Percentiles rank a stretch among this genome's conserved stretches.
Evolutionary conservation across 2,329 filamentous ascomycete genomes (phyloP).

Genomic region (Ilyonectria sp.): DNA sequence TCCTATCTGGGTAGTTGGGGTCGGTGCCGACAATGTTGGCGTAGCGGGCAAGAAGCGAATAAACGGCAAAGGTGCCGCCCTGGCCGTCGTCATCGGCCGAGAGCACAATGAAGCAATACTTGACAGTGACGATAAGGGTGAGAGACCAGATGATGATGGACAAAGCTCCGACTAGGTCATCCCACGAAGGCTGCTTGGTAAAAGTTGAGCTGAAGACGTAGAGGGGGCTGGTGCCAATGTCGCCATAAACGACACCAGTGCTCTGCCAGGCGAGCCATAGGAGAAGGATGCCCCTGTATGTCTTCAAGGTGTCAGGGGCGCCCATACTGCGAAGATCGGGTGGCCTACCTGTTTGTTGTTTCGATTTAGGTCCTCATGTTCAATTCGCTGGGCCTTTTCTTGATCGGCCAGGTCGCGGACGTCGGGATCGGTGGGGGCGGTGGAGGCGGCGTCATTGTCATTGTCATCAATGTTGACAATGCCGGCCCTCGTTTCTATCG

Average conservation of each 20-base stretch:
- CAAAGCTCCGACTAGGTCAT: slow-evolving; percentile 75
- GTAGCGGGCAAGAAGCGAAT: slow-evolving; percentile 73
- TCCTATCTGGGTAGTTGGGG: slow-evolving; percentile 63
- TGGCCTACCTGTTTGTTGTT: slow-evolving; percentile 47
- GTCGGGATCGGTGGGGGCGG: slow-evolving; percentile 44
- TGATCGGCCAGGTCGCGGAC: slow-evolving; percentile 48
- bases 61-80: slow-evolving; percentile 78
- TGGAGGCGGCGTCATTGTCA: slow-evolving; percentile 45
- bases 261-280: slow-evolving; percentile 74
- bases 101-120: slow-evolving; percentile 78
- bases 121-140: slow-evolving; percentile 78
- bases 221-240: slow-evolving; percentile 77
- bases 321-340: background rate
- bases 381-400: slow-evolving; percentile 49
- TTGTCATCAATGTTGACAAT: slow-evolving; percentile 37
- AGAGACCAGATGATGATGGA: slow-evolving; percentile 80
- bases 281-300: slow-evolving; percentile 46
- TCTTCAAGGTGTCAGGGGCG: slow-evolving; percentile 39
- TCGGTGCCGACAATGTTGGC: slow-evolving; percentile 73
- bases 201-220: slow-evolving; percentile 82
- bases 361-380: slow-evolving; percentile 48
- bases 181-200: slow-evolving; percentile 65
- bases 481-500: slow-evolving; percentile 46
- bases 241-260: slow-evolving; percentile 78
- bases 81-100: slow-evolving; percentile 80